These are phyloP conservation scores for Trypanosoma brucei DNA, from an alignment of 208 protist species.

Conservation along the genomic window DNA sequence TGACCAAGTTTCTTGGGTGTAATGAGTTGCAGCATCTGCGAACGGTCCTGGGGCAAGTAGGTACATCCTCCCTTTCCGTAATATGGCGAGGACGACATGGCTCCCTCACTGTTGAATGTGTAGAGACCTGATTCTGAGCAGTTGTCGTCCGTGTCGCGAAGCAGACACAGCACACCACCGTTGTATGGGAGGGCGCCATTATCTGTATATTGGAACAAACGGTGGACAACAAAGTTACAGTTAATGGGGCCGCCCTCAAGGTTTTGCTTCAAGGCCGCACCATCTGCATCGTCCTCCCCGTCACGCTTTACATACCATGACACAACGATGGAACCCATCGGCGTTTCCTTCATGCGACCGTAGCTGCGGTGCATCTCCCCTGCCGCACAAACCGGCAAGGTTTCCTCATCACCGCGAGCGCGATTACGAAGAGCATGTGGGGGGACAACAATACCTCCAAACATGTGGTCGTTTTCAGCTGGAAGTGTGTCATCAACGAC, in stretches of 20 bases:
- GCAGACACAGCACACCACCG: slow-evolving; percentile 75
- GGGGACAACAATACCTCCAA: slow-evolving; percentile 72
- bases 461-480: slow-evolving; percentile 43
- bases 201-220: slow-evolving; percentile 88
- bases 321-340: slow-evolving; percentile 64
- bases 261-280: slow-evolving; percentile 48
- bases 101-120: slow-evolving; percentile 22
- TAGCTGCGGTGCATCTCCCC: slow-evolving; percentile 57
- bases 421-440: slow-evolving; percentile 60
- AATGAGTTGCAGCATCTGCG: slow-evolving; percentile 79
- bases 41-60: slow-evolving; percentile 77
- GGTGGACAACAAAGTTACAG: slow-evolving; percentile 77
- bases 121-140: slow-evolving; percentile 83
- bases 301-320: slow-evolving; percentile 80
- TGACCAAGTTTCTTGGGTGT: slow-evolving; percentile 87
- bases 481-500: slow-evolving; percentile 74
- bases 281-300: slow-evolving; percentile 54
- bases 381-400: slow-evolving; percentile 62
- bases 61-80: slow-evolving; percentile 77
- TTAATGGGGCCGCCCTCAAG: slow-evolving; percentile 54
- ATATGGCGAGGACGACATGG: slow-evolving; percentile 66
- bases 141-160: slow-evolving; percentile 87
- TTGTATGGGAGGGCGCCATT: slow-evolving; percentile 62
- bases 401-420: slow-evolving; percentile 66
- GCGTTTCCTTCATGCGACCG: slow-evolving; percentile 58